Evolutionary conservation across 1,139 yeast genomes (phyloP).

Genomic region (Suhomyces bribrorum): DNA sequence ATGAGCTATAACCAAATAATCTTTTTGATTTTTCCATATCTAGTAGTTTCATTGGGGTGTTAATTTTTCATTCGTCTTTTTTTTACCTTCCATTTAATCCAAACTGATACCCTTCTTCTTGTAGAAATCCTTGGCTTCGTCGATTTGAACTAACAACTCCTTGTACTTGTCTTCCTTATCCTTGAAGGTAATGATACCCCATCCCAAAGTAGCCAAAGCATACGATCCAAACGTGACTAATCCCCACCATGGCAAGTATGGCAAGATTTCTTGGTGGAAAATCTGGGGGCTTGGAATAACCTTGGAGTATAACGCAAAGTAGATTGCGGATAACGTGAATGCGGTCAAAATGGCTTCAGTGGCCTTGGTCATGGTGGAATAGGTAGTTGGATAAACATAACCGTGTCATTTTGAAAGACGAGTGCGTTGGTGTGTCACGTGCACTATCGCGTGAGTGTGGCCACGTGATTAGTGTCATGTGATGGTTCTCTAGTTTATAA

Average conservation of each 20-base stretch:
- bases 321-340: slow-evolving; percentile 52
- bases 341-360: slow-evolving; percentile 56
- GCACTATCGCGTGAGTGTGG: slow-evolving; percentile 3
- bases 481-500: too few relatives aligned
- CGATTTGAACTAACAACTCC: slow-evolving; percentile 64
- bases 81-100: too few relatives aligned
- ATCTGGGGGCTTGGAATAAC: slow-evolving; percentile 56
- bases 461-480: too few relatives aligned
- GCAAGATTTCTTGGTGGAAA: slow-evolving; percentile 58
- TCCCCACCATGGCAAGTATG: slow-evolving; percentile 70
- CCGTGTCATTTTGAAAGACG: slow-evolving; percentile 9
- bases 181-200: slow-evolving; percentile 70
- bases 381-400: slow-evolving; percentile 4
- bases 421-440: slow-evolving; percentile 5
- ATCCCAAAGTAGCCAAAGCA: slow-evolving; percentile 70
- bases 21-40: too few relatives aligned
- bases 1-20: too few relatives aligned
- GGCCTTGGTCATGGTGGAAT: slow-evolving; percentile 63
- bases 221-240: slow-evolving; percentile 71
- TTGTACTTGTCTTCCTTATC: slow-evolving; percentile 71
- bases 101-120: slow-evolving; percentile 57
- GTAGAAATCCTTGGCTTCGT: slow-evolving; percentile 64
- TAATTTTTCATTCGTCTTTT: too few relatives aligned
- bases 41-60: too few relatives aligned
- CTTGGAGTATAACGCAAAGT: slow-evolving; percentile 54